Evolutionary conservation across 2,329 filamentous ascomycete species (phyloP).

Genomic region (Paramyrothecium sp.): DNA sequence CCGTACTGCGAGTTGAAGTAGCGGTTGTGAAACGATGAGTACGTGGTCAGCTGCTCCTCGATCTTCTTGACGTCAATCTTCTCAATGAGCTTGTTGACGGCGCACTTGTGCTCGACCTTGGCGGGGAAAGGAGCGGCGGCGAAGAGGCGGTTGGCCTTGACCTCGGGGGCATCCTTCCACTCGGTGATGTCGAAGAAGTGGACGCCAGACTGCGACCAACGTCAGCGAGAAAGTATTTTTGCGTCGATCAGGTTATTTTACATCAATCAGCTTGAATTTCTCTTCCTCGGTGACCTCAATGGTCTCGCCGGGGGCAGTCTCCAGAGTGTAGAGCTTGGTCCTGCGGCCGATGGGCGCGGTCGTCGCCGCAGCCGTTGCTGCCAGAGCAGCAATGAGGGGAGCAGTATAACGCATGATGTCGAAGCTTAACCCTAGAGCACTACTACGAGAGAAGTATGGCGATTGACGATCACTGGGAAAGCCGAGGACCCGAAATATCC

Average conservation of each 20-base stretch:
- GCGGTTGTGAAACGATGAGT: slow-evolving; percentile 35
- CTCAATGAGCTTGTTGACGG: slow-evolving; percentile 11
- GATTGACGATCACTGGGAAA: not conserved
- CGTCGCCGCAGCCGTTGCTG: slow-evolving; percentile 10
- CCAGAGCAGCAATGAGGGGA: slow-evolving; percentile 15
- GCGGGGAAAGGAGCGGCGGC: slow-evolving; percentile 14
- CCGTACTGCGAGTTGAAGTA: slow-evolving; percentile 44
- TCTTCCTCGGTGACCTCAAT: slow-evolving; percentile 21
- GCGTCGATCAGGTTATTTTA: not conserved
- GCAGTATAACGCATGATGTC: slow-evolving; percentile 14
- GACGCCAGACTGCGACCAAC: slow-evolving; percentile 9
- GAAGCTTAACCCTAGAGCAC: not conserved
- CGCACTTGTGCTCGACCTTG: slow-evolving; percentile 12
- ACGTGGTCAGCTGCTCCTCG: slow-evolving; percentile 26
- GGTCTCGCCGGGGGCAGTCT: slow-evolving; percentile 15
- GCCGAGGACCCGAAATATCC: not conserved
- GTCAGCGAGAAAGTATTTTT: not conserved
- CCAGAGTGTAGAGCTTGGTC: slow-evolving; percentile 16
- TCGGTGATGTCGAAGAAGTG: slow-evolving; percentile 24
- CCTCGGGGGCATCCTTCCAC: slow-evolving; percentile 9
- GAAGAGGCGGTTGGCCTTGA: slow-evolving; percentile 3
- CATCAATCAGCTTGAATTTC: slow-evolving; percentile 21
- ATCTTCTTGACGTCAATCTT: slow-evolving; percentile 22
- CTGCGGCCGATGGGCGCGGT: slow-evolving; percentile 7
- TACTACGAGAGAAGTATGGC: not conserved